Base-by-base conservation (phyloP, 2,329 filamentous ascomycete species). In the Juglanconis sp. region DNA sequence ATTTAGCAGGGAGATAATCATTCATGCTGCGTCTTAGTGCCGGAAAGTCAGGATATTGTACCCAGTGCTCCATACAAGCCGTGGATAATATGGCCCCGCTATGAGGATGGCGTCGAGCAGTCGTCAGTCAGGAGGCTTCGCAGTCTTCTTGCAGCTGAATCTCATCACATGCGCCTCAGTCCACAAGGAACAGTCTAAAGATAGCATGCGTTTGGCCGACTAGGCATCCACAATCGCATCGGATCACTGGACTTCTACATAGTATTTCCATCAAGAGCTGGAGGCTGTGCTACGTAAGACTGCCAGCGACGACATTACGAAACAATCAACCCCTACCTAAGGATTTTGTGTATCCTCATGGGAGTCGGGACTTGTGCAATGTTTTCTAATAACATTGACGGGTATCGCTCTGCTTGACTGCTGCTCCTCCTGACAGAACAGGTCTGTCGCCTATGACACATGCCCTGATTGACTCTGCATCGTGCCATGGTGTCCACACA, bases 41-140 rank as follows among this genome's bases (percentile, higher is more conserved):
- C 38, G 11, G 38, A 13, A 1, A 13, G 38, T 10, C 38, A 24
- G 24, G 38, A 38, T 38, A 38, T 38, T 7, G 35, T 11, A 38
- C 7, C 38, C 38, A 10, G 38, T 4, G n/a, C 11, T 42, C 10
- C 10, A 42, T 13, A 15, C 38, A 9, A 13, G 38, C 38, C 10
- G 10, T 42, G 11, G 11, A 7, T 7, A 7, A 38, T 7, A 38
- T 38, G 8, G 36, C 11, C 36, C 11, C 11, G 36, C 8, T 38
- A 7, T 7, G 3, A 2, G 36, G 36, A 38, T 38, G 36, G 7
- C 36, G 36, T 24, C 24, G 24, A 24, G 24, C 49, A 52, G 42
- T 46, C 53, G 53, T 56, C 53, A 56, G 42, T 32, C 11, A 4
- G 17, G 53, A 56, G 53, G 53, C 53, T 56, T 56, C 32, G 36